These are phyloP conservation scores for Knoxia roxburghii DNA, from an alignment of 257 asterid genomes.

Conservation along the genomic window DNA sequence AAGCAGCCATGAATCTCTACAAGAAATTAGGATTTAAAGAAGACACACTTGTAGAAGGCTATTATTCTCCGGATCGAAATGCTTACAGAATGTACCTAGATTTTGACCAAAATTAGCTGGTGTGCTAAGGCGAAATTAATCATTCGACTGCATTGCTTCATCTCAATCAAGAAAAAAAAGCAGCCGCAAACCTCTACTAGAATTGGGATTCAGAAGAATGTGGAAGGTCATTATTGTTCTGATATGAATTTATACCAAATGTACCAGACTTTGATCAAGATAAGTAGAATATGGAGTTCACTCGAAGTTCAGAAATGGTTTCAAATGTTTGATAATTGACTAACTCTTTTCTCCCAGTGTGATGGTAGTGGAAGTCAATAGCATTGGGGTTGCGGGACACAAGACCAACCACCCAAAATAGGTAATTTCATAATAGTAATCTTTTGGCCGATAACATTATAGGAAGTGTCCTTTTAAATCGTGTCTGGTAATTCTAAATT, in stretches of 20 bases:
- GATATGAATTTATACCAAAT: constrained; percentile 72
- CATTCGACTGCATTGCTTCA: constrained; percentile 38
- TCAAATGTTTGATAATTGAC: neutral
- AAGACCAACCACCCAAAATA: too few relatives aligned
- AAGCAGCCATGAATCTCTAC: constrained; percentile 67
- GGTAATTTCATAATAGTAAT: too few relatives aligned
- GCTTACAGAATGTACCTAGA: constrained; percentile 89
- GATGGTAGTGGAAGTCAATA: neutral
- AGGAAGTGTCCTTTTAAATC: too few relatives aligned
- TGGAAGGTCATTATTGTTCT: constrained; percentile 58
- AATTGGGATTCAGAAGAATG: too few relatives aligned
- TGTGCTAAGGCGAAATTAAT: neutral
- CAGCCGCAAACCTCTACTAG: too few relatives aligned
- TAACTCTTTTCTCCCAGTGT: neutral
- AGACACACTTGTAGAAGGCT: constrained; percentile 59
- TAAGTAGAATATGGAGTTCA: constrained; percentile 14
- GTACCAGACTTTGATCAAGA: constrained; percentile 51
- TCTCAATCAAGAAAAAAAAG: constrained; percentile 61
- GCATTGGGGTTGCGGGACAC: too few relatives aligned
- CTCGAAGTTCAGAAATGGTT: neutral
- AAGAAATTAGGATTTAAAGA: constrained; percentile 68
- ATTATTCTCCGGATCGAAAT: constrained; percentile 65
- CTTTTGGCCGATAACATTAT: too few relatives aligned
- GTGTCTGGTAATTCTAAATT: too few relatives aligned
- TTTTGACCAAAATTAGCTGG: constrained; percentile 31